phyloP scores from a whole-genome alignment of 179 eudicot genomes.

The Pouteria campechiana region DNA sequence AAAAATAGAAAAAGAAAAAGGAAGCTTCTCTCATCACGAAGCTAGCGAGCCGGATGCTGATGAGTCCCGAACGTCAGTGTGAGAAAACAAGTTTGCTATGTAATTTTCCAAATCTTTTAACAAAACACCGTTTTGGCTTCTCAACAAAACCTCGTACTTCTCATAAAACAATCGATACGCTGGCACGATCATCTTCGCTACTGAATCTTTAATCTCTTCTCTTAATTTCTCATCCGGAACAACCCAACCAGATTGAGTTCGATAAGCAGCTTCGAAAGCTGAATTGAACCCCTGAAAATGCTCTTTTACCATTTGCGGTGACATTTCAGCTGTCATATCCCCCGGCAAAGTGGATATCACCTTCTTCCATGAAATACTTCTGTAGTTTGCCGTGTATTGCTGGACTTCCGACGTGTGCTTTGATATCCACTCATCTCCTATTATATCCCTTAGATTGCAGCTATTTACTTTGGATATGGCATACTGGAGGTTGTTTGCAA shows the following conservation, averaged over 20 bases:
- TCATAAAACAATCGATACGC: constrained; percentile 42
- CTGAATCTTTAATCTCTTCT: constrained; percentile 44
- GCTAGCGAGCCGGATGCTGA: no score
- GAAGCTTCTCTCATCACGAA: no score
- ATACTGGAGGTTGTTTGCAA: constrained; percentile 68
- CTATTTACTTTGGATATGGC: constrained; percentile 30
- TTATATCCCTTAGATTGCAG: constrained; percentile 30
- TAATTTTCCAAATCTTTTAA: no score
- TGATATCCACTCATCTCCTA: constrained; percentile 69
- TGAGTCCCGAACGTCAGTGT: no score
- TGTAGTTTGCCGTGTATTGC: constrained; percentile 51
- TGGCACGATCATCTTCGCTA: constrained; percentile 24
- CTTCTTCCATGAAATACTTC: constrained; percentile 51
- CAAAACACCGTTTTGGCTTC: no score
- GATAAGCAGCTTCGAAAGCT: constrained; percentile 44
- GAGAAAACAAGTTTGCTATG: no score
- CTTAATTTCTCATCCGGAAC: constrained; percentile 43
- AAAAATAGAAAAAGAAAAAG: no score
- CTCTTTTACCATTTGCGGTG: constrained; percentile 27
- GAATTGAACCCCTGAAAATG: constrained; percentile 42
- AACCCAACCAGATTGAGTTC: constrained; percentile 42
- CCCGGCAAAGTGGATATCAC: constrained; percentile 33
- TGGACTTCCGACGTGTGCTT: constrained; percentile 35
- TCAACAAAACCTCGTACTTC: constrained; percentile 11
- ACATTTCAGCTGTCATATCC: constrained; percentile 19